phyloP scores from a whole-genome alignment of 768 basidiomycete genomes.

The Lactarius hatsudake region DNA sequence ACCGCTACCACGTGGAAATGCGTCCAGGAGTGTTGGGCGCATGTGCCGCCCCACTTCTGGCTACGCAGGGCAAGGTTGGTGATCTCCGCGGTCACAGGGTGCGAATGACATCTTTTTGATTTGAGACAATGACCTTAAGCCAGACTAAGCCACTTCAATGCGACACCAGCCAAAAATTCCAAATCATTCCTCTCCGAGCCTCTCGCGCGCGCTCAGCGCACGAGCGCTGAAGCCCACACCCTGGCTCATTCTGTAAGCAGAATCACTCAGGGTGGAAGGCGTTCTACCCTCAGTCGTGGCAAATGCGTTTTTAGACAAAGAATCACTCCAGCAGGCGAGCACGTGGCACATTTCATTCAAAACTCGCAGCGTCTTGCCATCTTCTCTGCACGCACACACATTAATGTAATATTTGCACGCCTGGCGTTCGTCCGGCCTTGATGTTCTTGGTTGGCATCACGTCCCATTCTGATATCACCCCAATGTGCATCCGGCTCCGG shows the following conservation, averaged over 20 bases:
- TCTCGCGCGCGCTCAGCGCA: neutral
- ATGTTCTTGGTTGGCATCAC: neutral
- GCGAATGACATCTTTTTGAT: too few relatives aligned
- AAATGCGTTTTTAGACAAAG: neutral
- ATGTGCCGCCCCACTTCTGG: too few relatives aligned
- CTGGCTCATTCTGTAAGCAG: neutral
- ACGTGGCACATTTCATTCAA: neutral
- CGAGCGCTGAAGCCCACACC: neutral
- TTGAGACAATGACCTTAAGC: too few relatives aligned
- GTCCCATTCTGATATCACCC: neutral
- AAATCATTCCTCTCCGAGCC: neutral
- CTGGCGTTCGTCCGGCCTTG: neutral
- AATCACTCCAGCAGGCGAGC: neutral
- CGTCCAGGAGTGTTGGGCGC: too few relatives aligned
- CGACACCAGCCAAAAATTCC: neutral
- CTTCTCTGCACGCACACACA: neutral
- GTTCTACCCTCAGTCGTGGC: neutral
- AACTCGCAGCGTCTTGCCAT: neutral
- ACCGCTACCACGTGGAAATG: too few relatives aligned
- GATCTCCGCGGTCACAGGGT: too few relatives aligned
- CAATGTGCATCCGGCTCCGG: neutral
- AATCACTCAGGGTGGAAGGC: too few relatives aligned
- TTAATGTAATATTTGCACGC: neutral
- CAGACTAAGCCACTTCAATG: neutral
- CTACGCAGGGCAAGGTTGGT: too few relatives aligned